Evolutionary conservation across 305 asterid genomes (phyloP).

Genomic region (Solanum hybrid): DNA sequence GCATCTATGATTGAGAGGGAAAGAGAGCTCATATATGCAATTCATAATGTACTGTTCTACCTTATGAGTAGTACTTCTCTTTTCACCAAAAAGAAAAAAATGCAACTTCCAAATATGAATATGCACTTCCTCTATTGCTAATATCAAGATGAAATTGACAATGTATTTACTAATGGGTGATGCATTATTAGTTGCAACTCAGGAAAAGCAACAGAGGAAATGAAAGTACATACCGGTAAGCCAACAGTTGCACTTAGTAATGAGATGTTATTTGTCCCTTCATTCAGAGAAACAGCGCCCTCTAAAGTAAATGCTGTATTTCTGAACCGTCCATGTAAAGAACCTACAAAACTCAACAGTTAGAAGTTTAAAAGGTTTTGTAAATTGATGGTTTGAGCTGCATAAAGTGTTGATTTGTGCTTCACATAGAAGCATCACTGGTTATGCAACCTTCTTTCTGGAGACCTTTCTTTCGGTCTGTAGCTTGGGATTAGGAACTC

Average conservation of each 20-base stretch:
- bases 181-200: neutral
- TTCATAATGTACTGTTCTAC: neutral
- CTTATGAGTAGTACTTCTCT: neutral
- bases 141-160: neutral
- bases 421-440: neutral
- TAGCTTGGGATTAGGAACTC: neutral
- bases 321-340: constrained; percentile 46
- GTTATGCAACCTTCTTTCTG: neutral
- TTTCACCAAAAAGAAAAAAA: neutral
- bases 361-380: neutral
- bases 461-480: neutral
- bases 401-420: neutral
- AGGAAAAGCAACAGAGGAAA: neutral
- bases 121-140: neutral
- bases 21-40: neutral
- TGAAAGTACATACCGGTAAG: constrained; percentile 42
- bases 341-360: constrained; percentile 27
- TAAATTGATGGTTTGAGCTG: constrained; percentile 4
- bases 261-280: constrained; percentile 55
- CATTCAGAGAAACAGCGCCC: constrained; percentile 19
- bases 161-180: neutral
- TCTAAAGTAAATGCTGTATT: constrained; percentile 33
- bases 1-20: neutral
- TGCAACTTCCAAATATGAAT: neutral
- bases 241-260: constrained; percentile 78